phyloP scores from a whole-genome alignment of 139 green algal genomes.

The Closterium sp. region DNA sequence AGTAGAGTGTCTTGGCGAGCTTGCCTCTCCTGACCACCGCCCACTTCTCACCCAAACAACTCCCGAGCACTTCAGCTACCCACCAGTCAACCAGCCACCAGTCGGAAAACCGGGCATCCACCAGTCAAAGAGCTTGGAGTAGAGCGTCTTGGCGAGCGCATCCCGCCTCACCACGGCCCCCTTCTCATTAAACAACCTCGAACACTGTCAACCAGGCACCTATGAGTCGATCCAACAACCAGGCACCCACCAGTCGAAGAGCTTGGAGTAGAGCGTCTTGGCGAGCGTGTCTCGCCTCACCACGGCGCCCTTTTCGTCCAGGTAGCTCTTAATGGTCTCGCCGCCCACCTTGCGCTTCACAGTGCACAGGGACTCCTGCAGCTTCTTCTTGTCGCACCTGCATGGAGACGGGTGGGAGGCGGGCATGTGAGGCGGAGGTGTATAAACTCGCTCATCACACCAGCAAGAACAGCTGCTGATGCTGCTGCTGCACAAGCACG shows the following conservation, averaged over 20 bases:
- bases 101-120: no score
- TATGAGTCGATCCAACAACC: no score
- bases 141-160: constrained; percentile 48
- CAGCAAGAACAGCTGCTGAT: no score
- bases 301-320: constrained; percentile 66
- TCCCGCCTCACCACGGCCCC: constrained; percentile 73
- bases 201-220: no score
- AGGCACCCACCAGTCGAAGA: constrained; percentile 52
- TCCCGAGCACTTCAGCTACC: constrained; percentile 68
- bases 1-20: constrained; percentile 49
- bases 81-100: no score
- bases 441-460: no score
- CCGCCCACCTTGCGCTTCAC: constrained; percentile 55
- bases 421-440: background rate
- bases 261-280: constrained; percentile 46
- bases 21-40: constrained; percentile 69
- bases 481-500: no score
- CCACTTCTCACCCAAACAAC: constrained; percentile 66
- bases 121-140: constrained; percentile 53
- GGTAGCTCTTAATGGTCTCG: constrained; percentile 79
- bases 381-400: constrained; percentile 6
- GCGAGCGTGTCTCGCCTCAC: constrained; percentile 65
- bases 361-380: background rate
- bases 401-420: background rate
- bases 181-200: no score